Conservation (phyloP, 2,329 filamentous ascomycete genomes). For the Graphilbum fragrans region DNA sequence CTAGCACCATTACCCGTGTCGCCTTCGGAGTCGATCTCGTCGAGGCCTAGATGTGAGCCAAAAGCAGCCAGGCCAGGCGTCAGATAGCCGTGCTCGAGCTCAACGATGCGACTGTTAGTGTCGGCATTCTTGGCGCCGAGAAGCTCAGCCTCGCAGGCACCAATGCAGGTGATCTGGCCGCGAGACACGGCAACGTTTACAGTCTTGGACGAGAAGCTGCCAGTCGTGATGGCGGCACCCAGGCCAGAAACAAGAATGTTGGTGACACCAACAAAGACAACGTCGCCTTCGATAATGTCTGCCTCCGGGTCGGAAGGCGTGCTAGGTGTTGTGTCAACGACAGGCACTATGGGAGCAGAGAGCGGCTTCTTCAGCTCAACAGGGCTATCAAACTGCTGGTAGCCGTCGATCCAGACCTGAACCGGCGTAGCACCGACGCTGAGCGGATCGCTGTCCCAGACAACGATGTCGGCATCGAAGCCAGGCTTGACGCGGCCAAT, state of each 20-base stretch:
- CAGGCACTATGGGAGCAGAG: slow-evolving; percentile 23
- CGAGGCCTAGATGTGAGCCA: slow-evolving; percentile 47
- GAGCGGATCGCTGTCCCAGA: slow-evolving; percentile 52
- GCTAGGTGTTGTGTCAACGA: slow-evolving; percentile 14
- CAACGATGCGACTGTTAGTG: slow-evolving; percentile 23
- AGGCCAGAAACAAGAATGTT: slow-evolving; percentile 36
- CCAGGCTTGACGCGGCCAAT: slow-evolving; percentile 50
- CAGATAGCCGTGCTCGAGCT: slow-evolving; percentile 47
- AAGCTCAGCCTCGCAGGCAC: slow-evolving; percentile 34
- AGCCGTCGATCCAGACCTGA: slow-evolving; percentile 54
- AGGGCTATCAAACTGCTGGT: slow-evolving; percentile 41
- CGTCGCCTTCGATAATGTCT: slow-evolving; percentile 20
- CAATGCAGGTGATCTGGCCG: slow-evolving; percentile 45
- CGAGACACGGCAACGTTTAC: slow-evolving; percentile 37
- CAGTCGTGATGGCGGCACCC: slow-evolving; percentile 11
- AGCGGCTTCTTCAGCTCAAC: slow-evolving; percentile 40
- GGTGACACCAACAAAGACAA: slow-evolving; percentile 45
- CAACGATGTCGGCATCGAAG: slow-evolving; percentile 47
- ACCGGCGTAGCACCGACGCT: slow-evolving; percentile 46
- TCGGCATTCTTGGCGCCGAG: slow-evolving; percentile 15
- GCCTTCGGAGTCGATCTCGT: slow-evolving; percentile 48
- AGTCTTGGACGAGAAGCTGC: slow-evolving; percentile 5
- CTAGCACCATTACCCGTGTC: slow-evolving; percentile 39
- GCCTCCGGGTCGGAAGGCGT: slow-evolving; percentile 25
- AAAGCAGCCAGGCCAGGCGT: slow-evolving; percentile 48